Base-by-base conservation (phyloP, 169 alveolate species). In the Perkinsus olseni region DNA sequence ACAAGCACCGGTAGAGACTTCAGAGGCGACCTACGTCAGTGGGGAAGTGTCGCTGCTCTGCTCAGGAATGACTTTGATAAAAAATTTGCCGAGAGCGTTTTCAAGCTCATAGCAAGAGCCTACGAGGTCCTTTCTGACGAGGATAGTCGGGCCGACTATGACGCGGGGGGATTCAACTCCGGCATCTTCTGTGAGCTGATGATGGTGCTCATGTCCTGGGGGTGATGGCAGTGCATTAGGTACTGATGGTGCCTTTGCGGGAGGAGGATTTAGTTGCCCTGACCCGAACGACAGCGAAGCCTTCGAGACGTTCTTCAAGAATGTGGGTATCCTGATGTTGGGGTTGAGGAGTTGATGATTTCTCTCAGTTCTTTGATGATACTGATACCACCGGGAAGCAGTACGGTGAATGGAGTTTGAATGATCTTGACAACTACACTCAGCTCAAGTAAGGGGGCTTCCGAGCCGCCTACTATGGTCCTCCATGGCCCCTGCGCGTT, bases 1-100 rank as follows among this genome's bases (percentile, higher is more conserved):
- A 96, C 82, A 97, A 97, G 92, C 94, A 96, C 62, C 74, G 82
- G 82, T 62, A 11, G 50, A 40, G 11, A 40, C 50, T 40, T 11
- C 50, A 40, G 50, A 6, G 50, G 50, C n/a, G n/a, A n/a, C n/a
- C n/a, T n/a, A n/a, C n/a, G n/a, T n/a, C n/a, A n/a, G n/a, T n/a
- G n/a, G n/a, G n/a, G 82, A 62, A 62, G 1, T 8, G 17, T 8
- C 82, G 34, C 1, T 62, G 82, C 34, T 62, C 31, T 24, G 1
- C 31, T 62, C 34, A 62, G 82, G 82, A 62, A 62, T 24, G 82
- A 62, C 17, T 62, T 62, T 24, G 82, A 62, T 24, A 62, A 62
- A 24, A 24, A 4, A 24, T 62, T 62, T 24, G 82, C 82, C 82
- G 82, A 62, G 82, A 62, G 82, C 34, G 82, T 62, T 62, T 62